Percentiles rank a stretch among this genome's conserved stretches.
Evolutionary conservation across 2,329 filamentous ascomycete genomes (phyloP).

Genomic region (Ophiocordyceps unilateralis): DNA sequence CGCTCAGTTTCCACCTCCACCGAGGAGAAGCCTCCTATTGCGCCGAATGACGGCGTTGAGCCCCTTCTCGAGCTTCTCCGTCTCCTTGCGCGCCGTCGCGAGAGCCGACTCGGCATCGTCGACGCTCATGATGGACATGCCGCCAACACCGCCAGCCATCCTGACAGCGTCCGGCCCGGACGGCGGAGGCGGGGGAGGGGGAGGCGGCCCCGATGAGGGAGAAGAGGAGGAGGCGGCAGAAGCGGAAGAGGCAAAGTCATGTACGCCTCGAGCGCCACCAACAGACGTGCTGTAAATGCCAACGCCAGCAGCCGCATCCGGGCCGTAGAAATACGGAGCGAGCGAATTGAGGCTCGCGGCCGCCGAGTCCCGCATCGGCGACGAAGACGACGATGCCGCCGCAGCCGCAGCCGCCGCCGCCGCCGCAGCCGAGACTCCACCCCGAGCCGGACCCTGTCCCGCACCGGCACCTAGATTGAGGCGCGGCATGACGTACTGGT

Average conservation of each 20-base stretch:
- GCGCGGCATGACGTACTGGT: conserved; percentile 48
- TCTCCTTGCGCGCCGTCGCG: conserved; percentile 35
- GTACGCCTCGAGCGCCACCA: conserved; percentile 13
- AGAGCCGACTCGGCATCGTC: conserved; percentile 45
- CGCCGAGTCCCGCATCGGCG: conserved; percentile 24
- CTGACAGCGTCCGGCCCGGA: conserved; percentile 1
- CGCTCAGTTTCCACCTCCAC: conserved; percentile 14
- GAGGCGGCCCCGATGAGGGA: too few relatives aligned
- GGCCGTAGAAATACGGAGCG: conserved; percentile 38
- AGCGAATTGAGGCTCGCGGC: conserved; percentile 35
- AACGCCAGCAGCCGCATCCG: conserved; percentile 25
- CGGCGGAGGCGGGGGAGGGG: neutral
- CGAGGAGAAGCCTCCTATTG: conserved; percentile 36
- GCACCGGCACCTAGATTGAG: conserved; percentile 36
- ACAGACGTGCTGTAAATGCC: conserved; percentile 24
- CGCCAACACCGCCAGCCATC: conserved; percentile 14
- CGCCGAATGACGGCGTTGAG: conserved; percentile 41
- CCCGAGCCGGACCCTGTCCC: conserved; percentile 9
- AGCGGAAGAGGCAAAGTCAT: conserved; percentile 13
- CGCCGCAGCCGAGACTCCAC: neutral
- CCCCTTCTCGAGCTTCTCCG: conserved; percentile 44
- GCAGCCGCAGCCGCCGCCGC: neutral
- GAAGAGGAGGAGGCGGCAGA: neutral
- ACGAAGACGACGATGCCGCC: conserved; percentile 7
- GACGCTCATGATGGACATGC: conserved; percentile 40